Evolutionary conservation across 805 yeast genomes (phyloP), one percentile per base, ranked within the genome.

Genomic region (Saccharomycopsis fibuligera): DNA sequence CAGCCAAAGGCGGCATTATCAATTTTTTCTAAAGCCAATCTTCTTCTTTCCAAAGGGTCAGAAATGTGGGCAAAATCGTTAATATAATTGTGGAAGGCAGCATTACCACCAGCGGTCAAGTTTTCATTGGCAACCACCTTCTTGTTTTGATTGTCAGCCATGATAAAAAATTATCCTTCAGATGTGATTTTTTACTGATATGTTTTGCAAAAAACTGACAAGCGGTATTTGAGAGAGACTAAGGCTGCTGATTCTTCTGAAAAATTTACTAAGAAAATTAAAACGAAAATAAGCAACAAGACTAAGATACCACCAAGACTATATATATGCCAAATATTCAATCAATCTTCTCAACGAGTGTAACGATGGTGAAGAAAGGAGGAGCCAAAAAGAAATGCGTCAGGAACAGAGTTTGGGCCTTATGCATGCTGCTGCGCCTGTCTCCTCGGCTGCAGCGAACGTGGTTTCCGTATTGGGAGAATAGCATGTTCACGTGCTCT

Each of bases 41-140:
- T 78, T 75, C 91, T 79, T 76, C 95, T 81, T 67, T 86, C 93
- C 57, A 86, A 68, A 4, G 95, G 95, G 64, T 86, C 95, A 53
- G 81, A 84, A 55, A 86, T 76, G 62, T 86, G 86, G 40, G 91
- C 85, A 57, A 81, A 86, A 66, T 86, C 88, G 50, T 81, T 85
- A 54, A 84, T 62, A 66, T 76, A 85, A 63, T 86, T 87, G 70
- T 86, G 90, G 78, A 85, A 86, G 46, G 93, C 93, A 55, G 87
- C 79, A 62, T 86, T 83, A 71, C 95, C 93, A 70, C 95, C 95
- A 12, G 58, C 68, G 36, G 82, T 78, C 54, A 42, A 5, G 42
- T 41, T 33, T 14, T 17, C 31, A 16, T 27, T 24, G 12, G 3
- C 40, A 12, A 39, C 29, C 29, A 24, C 35, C 25, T 35, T 17